phyloP scores from a whole-genome alignment of 768 basidiomycete genomes.

The Russula olivacea region DNA sequence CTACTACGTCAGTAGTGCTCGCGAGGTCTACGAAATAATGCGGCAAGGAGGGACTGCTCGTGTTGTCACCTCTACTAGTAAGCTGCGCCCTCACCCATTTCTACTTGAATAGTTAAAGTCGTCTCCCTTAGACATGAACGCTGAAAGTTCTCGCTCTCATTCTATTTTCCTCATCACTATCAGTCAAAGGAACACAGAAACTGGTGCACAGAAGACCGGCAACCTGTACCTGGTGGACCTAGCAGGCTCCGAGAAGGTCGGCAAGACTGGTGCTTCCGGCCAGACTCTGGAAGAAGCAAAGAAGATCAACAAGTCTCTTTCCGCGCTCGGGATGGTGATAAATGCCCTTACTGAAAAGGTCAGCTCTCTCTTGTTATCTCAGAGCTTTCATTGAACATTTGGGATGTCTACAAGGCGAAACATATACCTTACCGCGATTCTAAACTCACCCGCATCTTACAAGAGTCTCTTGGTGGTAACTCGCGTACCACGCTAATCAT shows the following conservation, averaged over 20 bases:
- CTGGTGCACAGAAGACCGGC: conserved; percentile 92
- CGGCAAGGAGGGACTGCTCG: conserved; percentile 88
- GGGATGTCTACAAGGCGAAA: conserved; percentile 57
- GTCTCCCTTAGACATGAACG: conserved; percentile 84
- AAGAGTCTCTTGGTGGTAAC: conserved; percentile 97
- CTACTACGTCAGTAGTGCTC: conserved; percentile 93
- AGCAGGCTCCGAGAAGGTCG: conserved; percentile 98
- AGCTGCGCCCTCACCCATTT: conserved; percentile 31
- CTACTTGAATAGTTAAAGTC: conserved; percentile 12
- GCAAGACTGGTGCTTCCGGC: conserved; percentile 98
- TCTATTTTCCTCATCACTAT: conserved; percentile 99
- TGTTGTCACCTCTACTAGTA: conserved; percentile 91
- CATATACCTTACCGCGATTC: conserved; percentile 99
- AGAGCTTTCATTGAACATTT: conserved; percentile 97
- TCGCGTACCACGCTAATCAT: conserved; percentile 97
- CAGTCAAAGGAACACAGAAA: conserved; percentile 93
- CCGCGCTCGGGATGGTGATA: conserved; percentile 98
- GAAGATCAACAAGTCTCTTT: conserved; percentile 99
- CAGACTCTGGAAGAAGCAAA: conserved; percentile 99
- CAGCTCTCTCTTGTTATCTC: conserved; percentile 62
- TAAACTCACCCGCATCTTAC: conserved; percentile 95
- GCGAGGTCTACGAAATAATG: conserved; percentile 99
- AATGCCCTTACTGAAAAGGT: conserved; percentile 98
- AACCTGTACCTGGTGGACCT: conserved; percentile 97
- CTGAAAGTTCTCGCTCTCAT: conserved; percentile 97